Base-by-base conservation (phyloP, 192 early-diverging fungal species). In the Tieghemiomyces parasiticus region DNA sequence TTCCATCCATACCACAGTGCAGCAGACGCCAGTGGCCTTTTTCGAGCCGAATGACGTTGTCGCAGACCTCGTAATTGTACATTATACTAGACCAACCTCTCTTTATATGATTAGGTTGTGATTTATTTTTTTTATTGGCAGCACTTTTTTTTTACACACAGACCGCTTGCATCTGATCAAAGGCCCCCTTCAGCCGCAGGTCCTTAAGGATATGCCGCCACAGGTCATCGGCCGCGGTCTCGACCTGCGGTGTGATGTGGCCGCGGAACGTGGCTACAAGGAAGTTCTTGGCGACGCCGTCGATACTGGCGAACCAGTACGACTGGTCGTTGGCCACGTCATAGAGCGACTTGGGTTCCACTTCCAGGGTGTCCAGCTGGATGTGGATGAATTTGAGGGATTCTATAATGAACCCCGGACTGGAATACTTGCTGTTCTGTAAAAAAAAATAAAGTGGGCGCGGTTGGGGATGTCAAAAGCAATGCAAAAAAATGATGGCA, bases 281-380 rank as follows among this genome's bases (percentile, higher is more conserved):
- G 29, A 33, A 56, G 33, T 56, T 56, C 16, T 35, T 56, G 31
- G 32, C 54, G 3, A 22, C 16, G 2, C 54, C 24, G 29, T 56
- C 54, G 28, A 56, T 20, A 24, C 32, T 56, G 54, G 54, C 54
- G 30, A 56, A 9, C 54, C 54, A 56, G 31, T 56, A 56, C 31
- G 33, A 28, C 2, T 20, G 22, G 14, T 20, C 14, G 50, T 22
- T 25, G n/a, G n/a, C 22, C 50, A 25, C 25, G 2, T 26, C 22
- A 20, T 26, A 20, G 14, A 28, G 4, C 25, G 50, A 26, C 29
- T 52, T 52, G 25, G 25, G 19, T 20, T 26, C 26, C 22, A 14
- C 50, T 29, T 52, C 1, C 2, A 25, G 26, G 25, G 14, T 52
- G 22, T 52, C 50, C 50, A 52, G 29, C 22, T 20, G 14, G n/a